These are phyloP conservation scores for Candida anglica DNA, from an alignment of 805 yeast species.

Conservation along the genomic window DNA sequence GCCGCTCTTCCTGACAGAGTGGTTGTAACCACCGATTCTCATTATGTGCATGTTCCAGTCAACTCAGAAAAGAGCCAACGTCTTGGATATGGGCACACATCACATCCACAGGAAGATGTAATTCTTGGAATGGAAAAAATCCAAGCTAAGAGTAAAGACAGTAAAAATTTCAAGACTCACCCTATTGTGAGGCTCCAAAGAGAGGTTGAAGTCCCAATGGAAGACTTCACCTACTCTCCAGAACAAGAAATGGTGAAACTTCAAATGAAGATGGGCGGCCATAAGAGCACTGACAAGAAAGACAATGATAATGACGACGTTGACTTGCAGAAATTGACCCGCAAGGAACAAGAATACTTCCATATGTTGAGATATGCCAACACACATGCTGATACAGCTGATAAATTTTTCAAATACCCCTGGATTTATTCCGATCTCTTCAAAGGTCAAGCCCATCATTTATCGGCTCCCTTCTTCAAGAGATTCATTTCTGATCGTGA, in stretches of 20 bases:
- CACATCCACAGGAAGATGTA: constrained; percentile 1
- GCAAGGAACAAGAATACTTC: too few relatives aligned
- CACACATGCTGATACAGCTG: constrained; percentile 16
- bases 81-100: neutral
- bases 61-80: constrained; percentile 15
- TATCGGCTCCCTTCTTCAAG: constrained; percentile 35
- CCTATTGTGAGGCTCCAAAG: too few relatives aligned
- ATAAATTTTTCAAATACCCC: constrained; percentile 35
- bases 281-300: neutral
- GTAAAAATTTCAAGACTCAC: too few relatives aligned
- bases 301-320: neutral
- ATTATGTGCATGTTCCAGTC: constrained; percentile 25
- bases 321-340: constrained; percentile 1
- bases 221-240: constrained; percentile 1
- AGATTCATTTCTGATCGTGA: constrained; percentile 31
- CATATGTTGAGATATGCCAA: too few relatives aligned
- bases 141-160: too few relatives aligned
- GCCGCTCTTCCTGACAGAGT: constrained; percentile 24
- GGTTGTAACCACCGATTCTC: constrained; percentile 19
- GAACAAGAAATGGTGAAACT: constrained; percentile 6
- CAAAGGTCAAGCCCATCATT: constrained; percentile 28
- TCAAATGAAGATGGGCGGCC: neutral
- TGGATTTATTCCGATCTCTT: constrained; percentile 35
- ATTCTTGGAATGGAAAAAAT: neutral
- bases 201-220: constrained; percentile 3